A percentile compares a stretch with the other conserved stretches of the same genome.
Evolutionary conservation across 352 stramenopile species (phyloP).

Genomic region (Globisporangium acanthophoron): DNA sequence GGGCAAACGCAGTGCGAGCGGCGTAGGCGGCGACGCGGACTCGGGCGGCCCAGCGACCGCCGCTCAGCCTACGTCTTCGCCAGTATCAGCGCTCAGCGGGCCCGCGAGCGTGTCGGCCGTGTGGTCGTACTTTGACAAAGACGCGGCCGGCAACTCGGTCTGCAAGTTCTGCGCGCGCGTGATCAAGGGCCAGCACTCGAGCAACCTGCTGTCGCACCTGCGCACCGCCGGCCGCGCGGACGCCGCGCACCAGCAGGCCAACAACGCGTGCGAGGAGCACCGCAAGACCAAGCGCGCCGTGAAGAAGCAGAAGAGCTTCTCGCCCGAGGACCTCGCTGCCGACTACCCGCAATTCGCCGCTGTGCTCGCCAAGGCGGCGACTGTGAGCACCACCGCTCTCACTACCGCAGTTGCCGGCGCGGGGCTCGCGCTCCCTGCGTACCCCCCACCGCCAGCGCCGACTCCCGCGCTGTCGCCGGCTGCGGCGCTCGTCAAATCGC

Average conservation of each 20-base stretch:
- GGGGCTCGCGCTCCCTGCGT: not conserved
- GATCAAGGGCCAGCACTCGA: conserved; percentile 84
- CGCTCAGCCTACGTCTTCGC: not conserved
- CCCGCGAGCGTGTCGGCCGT: conserved; percentile 69
- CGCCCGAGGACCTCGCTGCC: conserved; percentile 45
- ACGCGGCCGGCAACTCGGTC: conserved; percentile 65
- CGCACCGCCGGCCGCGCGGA: conserved; percentile 70
- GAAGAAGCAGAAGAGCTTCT: conserved; percentile 69
- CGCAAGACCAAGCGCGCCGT: conserved; percentile 73
- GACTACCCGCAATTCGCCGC: conserved; percentile 34
- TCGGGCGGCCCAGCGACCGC: too few relatives aligned
- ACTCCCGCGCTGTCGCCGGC: not conserved
- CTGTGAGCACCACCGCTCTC: not conserved
- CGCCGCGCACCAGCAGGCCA: conserved; percentile 62
- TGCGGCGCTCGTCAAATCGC: conserved; percentile 34
- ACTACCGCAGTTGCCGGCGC: not conserved
- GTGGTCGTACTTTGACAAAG: conserved; percentile 83
- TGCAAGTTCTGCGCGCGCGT: conserved; percentile 84
- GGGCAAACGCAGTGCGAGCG: too few relatives aligned
- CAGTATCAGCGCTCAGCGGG: conserved; percentile 15
- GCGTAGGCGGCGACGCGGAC: too few relatives aligned
- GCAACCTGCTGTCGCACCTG: conserved; percentile 75
- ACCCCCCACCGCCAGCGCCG: not conserved
- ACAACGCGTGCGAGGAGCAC: conserved; percentile 71
- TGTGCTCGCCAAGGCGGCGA: conserved; percentile 15